Conservation (phyloP, 1,139 yeast species). For the Nakaseomyces sp. region DNA sequence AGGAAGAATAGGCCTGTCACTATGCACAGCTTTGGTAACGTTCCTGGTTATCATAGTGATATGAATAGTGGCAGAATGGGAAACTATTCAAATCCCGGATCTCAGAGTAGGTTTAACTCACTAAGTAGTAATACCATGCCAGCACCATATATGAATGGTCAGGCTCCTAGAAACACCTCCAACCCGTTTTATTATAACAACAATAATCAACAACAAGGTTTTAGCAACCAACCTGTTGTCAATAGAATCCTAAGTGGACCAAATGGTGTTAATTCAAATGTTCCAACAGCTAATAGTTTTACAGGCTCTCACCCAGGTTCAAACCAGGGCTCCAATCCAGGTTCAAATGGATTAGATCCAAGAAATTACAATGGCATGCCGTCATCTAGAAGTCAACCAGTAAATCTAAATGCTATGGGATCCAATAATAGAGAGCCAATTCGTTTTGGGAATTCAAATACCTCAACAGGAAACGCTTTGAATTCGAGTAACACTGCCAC, state of each 20-base stretch:
- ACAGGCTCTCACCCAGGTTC: not conserved
- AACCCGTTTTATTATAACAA: slow-evolving; percentile 1
- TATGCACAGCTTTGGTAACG: slow-evolving; percentile 26
- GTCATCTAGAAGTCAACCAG: slow-evolving; percentile 1
- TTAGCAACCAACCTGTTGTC: slow-evolving; percentile 3
- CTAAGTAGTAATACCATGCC: slow-evolving; percentile 13
- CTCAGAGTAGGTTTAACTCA: slow-evolving; percentile 13
- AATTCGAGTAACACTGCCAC: not conserved
- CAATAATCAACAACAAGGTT: not conserved
- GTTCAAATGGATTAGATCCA: not conserved
- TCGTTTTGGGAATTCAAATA: not conserved
- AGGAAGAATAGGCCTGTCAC: slow-evolving; percentile 29
- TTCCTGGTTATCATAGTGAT: slow-evolving; percentile 21
- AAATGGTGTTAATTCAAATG: not conserved
- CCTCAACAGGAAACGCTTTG: not conserved
- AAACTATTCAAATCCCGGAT: slow-evolving; percentile 9
- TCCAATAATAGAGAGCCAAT: not conserved
- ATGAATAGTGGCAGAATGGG: slow-evolving; percentile 12
- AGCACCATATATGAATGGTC: not conserved
- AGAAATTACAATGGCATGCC: slow-evolving; percentile 1
- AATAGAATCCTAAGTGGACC: slow-evolving; percentile 2
- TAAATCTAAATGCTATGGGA: not conserved
- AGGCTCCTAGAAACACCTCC: not conserved
- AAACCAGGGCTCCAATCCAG: not conserved
- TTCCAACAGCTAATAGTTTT: not conserved